Evolutionary conservation across 345 rosid species (phyloP).

Genomic region (Alliaria petiolata): DNA sequence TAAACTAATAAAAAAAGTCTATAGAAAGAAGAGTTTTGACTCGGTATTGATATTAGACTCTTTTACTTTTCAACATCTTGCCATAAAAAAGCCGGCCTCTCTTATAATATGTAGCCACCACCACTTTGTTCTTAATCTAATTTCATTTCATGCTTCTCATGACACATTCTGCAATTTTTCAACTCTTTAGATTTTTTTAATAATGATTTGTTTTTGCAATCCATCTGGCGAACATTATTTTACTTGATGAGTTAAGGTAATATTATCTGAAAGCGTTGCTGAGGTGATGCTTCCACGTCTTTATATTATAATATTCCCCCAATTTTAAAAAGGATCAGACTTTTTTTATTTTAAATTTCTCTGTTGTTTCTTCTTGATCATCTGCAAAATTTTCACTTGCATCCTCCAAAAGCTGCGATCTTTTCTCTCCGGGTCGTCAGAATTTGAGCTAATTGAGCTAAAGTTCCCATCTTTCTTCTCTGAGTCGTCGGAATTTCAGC

Average conservation of each 20-base stretch:
- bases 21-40: constrained; percentile 4
- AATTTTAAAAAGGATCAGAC: neutral
- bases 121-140: neutral
- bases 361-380: constrained; percentile 8
- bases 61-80: constrained; percentile 14
- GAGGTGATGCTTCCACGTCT: constrained; percentile 39
- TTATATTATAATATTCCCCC: constrained; percentile 5
- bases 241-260: constrained; percentile 8
- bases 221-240: constrained; percentile 27
- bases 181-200: neutral
- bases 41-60: constrained; percentile 5
- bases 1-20: neutral
- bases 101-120: neutral
- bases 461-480: constrained; percentile 19
- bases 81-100: constrained; percentile 7
- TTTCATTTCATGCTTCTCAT: constrained; percentile 30
- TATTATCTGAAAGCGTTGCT: constrained; percentile 24
- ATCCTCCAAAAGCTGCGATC: neutral
- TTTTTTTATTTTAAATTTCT: neutral
- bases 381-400: neutral
- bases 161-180: constrained; percentile 8
- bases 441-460: constrained; percentile 4
- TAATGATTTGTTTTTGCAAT: neutral
- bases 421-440: constrained; percentile 15
- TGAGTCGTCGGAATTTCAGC: neutral